A percentile compares a stretch with the other conserved stretches of the same genome.
These are phyloP conservation scores for Colletotrichum godetiae DNA, from an alignment of 2,329 filamentous ascomycete genomes.

Conservation along the genomic window DNA sequence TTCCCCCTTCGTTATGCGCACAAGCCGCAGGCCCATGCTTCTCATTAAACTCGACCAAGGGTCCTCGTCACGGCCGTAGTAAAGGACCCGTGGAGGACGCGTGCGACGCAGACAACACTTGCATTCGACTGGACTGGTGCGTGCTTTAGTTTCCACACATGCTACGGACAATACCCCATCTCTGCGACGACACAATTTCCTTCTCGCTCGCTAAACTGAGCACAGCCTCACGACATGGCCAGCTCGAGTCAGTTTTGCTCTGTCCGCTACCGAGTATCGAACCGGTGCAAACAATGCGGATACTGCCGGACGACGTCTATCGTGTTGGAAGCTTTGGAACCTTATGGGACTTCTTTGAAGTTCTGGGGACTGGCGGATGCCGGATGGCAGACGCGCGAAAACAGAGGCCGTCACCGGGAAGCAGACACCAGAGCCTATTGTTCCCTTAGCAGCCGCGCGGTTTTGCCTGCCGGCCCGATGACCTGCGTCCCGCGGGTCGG, in stretches of 20 bases:
- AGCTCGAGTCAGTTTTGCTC: constrained; percentile 28
- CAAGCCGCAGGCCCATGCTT: constrained; percentile 16
- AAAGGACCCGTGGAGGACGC: background rate
- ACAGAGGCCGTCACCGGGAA: background rate
- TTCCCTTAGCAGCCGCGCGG: background rate
- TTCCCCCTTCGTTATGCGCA: constrained; percentile 13
- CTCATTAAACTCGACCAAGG: constrained; percentile 32
- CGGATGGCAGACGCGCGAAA: background rate
- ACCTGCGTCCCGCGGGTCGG: background rate
- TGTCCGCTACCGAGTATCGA: constrained; percentile 14
- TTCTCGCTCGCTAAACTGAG: constrained; percentile 32
- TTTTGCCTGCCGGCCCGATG: background rate
- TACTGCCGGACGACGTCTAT: background rate
- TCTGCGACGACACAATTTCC: constrained; percentile 31
- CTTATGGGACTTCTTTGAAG: background rate
- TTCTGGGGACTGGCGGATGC: background rate
- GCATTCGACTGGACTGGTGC: constrained; percentile 21
- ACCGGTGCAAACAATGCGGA: constrained; percentile 1
- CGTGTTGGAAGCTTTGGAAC: background rate
- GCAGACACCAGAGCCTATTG: too few relatives aligned
- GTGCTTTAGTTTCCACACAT: constrained; percentile 20
- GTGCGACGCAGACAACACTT: constrained; percentile 6
- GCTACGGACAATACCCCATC: background rate
- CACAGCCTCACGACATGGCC: constrained; percentile 31
- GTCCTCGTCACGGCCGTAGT: constrained; percentile 25